Base-by-base conservation (phyloP, 495 filamentous ascomycete species). In the Penicillium parvum region DNA sequence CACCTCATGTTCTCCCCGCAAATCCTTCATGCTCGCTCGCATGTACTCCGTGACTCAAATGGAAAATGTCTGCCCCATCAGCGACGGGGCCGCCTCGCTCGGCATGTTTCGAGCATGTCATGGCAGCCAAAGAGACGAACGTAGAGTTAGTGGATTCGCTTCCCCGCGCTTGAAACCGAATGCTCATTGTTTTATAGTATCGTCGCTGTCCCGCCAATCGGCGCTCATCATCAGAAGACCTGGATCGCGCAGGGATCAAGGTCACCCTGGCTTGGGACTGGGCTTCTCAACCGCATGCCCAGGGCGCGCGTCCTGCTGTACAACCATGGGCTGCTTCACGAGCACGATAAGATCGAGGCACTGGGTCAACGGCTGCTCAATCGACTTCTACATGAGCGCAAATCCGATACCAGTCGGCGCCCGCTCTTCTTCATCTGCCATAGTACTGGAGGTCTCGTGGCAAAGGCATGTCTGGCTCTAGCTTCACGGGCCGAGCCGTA, bases 361-460 rank as follows among this genome's bases (percentile, higher is more conserved):
- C 57, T 82, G 15, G 75, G 78, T 2, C 50, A 66, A 11, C 71
- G 73, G 21, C 55, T 84, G 7, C 42, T 82, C 5, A 65, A 74
- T 7, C 62, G 69, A 19, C 45, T 81, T 1, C 52, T 55, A 1
- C 53, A 63, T 35, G 66, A 69, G 36, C 53, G 74, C 51, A 41
- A 46, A 54, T 14, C 49, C 32, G 43, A 43, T 22, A 58, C 48
- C 14, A 37, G 43, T 11, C 52, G 53, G 14, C 64, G 80, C 1
- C 81, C 79, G 1, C 54, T 85, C 1, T 76, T 84, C 48, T 82
- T 84, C 50, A 68, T 85, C 15, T 82, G 73, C 21, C 82, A 84
- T 36, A 83, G 81, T 47, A 80, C 83, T 5, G 80, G 82, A 5
- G 82, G 81, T 3, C 58, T 82, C 35, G 76, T 82, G 2, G 76